Conservation (phyloP, 257 asterid genomes). For the Marsdenia floribunda region DNA sequence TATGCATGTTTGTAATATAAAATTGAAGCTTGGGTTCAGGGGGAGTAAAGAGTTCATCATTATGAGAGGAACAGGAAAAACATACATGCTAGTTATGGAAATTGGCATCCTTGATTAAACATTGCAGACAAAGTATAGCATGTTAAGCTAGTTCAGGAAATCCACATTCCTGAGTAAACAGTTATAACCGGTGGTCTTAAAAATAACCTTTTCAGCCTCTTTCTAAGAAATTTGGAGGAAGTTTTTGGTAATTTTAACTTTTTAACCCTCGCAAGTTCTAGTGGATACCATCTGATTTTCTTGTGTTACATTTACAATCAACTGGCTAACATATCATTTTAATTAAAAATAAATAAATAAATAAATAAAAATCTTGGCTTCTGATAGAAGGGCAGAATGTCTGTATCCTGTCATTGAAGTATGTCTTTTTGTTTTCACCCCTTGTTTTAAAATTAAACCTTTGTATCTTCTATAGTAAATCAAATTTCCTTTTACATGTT, state of each 20-base stretch:
- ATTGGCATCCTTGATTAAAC: not conserved
- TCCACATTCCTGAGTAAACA: not conserved
- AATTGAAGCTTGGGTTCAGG: not conserved
- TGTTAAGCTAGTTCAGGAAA: not conserved
- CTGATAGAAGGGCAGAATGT: not conserved
- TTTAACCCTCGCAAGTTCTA: not conserved
- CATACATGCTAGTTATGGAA: not conserved
- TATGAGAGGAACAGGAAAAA: not conserved
- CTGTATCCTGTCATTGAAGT: not conserved
- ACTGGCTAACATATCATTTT: not conserved
- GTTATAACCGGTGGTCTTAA: not conserved
- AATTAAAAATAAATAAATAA: not conserved
- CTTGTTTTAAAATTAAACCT: not conserved
- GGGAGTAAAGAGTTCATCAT: not conserved
- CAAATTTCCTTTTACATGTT: slow-evolving; percentile 2
- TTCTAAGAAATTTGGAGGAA: not conserved
- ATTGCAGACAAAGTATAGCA: not conserved
- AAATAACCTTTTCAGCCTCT: not conserved
- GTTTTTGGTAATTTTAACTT: not conserved
- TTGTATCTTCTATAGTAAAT: not conserved
- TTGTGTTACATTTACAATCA: not conserved
- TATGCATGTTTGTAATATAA: not conserved
- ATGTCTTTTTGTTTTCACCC: not conserved
- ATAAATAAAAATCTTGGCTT: not conserved
- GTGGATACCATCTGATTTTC: not conserved